Evolutionary conservation across 2,329 filamentous ascomycete species (phyloP).

Genomic region (Blastomyces silverae): DNA sequence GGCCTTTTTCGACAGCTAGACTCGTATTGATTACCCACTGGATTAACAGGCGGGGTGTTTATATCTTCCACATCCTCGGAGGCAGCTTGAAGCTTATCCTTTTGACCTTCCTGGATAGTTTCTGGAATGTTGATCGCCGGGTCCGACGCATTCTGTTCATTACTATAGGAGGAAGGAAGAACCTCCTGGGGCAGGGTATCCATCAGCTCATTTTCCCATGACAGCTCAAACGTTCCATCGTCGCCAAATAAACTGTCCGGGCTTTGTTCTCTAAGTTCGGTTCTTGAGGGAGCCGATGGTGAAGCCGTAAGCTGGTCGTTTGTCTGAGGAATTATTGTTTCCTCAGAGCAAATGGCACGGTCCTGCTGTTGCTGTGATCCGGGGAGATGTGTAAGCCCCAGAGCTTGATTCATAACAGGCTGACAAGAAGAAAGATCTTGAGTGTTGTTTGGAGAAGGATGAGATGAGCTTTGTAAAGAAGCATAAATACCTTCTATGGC

Average conservation of each 20-base stretch:
- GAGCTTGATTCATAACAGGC: constrained; percentile 29
- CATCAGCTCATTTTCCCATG: constrained; percentile 6
- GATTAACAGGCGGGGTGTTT: not conserved
- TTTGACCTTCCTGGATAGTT: not conserved
- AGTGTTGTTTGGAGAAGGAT: constrained; percentile 13
- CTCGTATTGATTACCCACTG: not conserved
- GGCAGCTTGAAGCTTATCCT: not conserved
- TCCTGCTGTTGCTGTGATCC: constrained; percentile 30
- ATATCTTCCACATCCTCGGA: not conserved
- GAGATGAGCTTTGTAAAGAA: constrained; percentile 25
- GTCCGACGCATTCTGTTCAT: not conserved
- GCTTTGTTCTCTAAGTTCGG: not conserved
- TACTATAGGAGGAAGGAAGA: not conserved
- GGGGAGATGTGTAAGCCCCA: constrained; percentile 42
- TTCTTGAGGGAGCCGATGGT: not conserved
- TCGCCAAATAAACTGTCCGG: constrained; percentile 3
- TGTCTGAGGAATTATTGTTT: not conserved
- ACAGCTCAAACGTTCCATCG: not conserved
- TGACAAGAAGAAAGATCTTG: constrained; percentile 22
- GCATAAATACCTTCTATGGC: constrained; percentile 36
- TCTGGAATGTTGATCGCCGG: not conserved
- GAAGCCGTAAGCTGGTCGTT: not conserved
- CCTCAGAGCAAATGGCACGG: not conserved
- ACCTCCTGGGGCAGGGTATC: not conserved
- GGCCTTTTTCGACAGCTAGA: not conserved